These are phyloP conservation scores for Pseudogymnoascus sp. DNA, from an alignment of 2,329 filamentous ascomycete species.

Conservation along the genomic window DNA sequence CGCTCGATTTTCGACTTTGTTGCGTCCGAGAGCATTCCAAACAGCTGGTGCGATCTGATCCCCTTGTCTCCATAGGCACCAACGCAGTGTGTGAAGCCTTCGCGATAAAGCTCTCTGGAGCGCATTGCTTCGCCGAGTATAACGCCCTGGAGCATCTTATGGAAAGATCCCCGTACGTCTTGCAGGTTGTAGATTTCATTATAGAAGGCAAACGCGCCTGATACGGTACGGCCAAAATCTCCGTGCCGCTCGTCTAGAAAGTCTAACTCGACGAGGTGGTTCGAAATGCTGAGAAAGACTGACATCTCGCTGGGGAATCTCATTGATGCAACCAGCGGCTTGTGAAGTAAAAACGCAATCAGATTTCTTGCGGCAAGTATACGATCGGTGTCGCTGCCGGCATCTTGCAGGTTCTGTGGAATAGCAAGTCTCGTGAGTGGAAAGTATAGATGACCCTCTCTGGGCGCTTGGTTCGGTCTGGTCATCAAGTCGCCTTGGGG, in stretches of 20 bases:
- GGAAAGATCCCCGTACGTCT: conserved; percentile 71
- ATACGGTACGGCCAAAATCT: conserved; percentile 50
- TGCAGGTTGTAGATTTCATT: conserved; percentile 67
- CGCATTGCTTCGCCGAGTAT: conserved; percentile 84
- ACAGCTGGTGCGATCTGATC: conserved; percentile 56
- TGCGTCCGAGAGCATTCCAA: conserved; percentile 56
- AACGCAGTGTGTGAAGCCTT: conserved; percentile 83
- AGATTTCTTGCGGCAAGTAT: conserved; percentile 54
- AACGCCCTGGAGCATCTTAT: conserved; percentile 83
- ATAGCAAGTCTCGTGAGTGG: conserved; percentile 28
- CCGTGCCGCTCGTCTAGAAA: conserved; percentile 48
- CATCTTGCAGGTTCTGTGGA: conserved; percentile 31
- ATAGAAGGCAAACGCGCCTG: conserved; percentile 62
- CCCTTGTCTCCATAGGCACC: conserved; percentile 59
- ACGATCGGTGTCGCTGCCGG: conserved; percentile 41
- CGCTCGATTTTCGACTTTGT: conserved; percentile 76
- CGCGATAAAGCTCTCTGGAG: conserved; percentile 73
- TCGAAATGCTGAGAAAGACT: conserved; percentile 46
- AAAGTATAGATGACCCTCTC: conserved; percentile 45
- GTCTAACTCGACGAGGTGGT: conserved; percentile 46
- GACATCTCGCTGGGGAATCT: conserved; percentile 43
- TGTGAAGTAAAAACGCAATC: conserved; percentile 56
- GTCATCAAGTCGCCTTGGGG: conserved; percentile 19
- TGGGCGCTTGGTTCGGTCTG: conserved; percentile 27
- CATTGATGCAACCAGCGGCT: conserved; percentile 52